A percentile compares a stretch with the other conserved stretches of the same genome.
Conservation (phyloP, 2,329 filamentous ascomycete species). For the Colletotrichum phormii region DNA sequence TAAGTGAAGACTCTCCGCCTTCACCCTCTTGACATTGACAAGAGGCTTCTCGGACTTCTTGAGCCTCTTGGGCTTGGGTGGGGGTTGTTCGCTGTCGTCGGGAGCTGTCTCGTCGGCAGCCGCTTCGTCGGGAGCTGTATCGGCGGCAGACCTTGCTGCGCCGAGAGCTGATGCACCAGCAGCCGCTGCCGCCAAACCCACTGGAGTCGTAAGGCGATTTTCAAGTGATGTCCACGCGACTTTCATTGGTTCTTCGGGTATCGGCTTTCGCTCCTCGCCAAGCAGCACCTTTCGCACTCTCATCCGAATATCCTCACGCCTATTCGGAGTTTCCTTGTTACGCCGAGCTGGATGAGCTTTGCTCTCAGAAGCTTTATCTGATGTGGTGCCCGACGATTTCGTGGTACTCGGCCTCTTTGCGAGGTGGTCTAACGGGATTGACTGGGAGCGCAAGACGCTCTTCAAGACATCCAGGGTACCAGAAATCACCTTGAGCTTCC, state of each 20-base stretch:
- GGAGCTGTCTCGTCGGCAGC: neutral
- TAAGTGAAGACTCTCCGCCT: conserved; percentile 40
- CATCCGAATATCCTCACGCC: too few species aligned
- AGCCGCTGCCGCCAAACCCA: neutral
- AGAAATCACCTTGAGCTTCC: conserved; percentile 45
- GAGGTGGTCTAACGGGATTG: conserved; percentile 34
- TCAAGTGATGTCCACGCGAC: conserved; percentile 8
- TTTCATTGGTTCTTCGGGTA: neutral
- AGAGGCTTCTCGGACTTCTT: neutral
- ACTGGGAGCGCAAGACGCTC: conserved; percentile 49
- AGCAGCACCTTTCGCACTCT: neutral
- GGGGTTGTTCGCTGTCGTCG: neutral
- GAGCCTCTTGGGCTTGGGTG: neutral
- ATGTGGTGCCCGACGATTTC: neutral
- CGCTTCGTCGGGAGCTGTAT: neutral
- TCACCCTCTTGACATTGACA: conserved; percentile 10
- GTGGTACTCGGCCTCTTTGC: conserved; percentile 24
- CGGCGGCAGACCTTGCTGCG: neutral
- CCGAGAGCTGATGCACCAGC: neutral
- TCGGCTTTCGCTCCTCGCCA: neutral
- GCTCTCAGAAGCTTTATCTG: neutral
- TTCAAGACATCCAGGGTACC: conserved; percentile 52
- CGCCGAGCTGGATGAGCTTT: neutral
- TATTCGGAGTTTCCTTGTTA: too few species aligned
- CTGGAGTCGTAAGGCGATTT: neutral